Evolutionary conservation across 768 basidiomycete species (phyloP).

Genomic region (Boletus edulis): DNA sequence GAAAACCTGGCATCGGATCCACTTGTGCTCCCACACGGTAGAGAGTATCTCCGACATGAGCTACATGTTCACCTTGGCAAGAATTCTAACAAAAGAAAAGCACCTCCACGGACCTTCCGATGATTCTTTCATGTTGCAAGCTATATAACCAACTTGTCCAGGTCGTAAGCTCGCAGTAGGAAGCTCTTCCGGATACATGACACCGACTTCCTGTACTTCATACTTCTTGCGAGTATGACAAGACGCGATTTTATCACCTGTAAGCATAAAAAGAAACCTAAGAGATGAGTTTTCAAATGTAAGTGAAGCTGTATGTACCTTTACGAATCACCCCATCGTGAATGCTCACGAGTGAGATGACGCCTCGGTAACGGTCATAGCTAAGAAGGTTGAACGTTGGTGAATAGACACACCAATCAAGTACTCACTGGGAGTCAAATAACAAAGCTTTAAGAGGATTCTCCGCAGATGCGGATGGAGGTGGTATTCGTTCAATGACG

Average conservation of each 20-base stretch:
- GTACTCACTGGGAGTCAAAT: slow-evolving; percentile 85
- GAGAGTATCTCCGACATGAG: slow-evolving; percentile 93
- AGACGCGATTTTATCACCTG: slow-evolving; percentile 89
- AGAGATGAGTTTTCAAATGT: background rate
- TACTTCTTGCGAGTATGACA: slow-evolving; percentile 84
- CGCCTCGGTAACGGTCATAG: slow-evolving; percentile 94
- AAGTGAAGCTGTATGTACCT: slow-evolving; percentile 43
- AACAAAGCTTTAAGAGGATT: slow-evolving; percentile 78
- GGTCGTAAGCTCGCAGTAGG: slow-evolving; percentile 63
- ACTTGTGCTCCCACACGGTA: slow-evolving; percentile 71
- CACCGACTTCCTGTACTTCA: slow-evolving; percentile 83
- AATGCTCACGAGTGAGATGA: slow-evolving; percentile 86
- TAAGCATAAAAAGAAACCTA: background rate
- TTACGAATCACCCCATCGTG: slow-evolving; percentile 78
- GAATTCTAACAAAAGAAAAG: background rate
- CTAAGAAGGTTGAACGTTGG: slow-evolving; percentile 38
- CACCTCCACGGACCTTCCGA: slow-evolving; percentile 64
- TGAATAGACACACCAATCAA: background rate
- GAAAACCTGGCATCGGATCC: slow-evolving; percentile 86
- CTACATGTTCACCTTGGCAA: slow-evolving; percentile 38
- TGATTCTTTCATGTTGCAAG: slow-evolving; percentile 98
- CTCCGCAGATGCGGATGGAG: slow-evolving; percentile 56
- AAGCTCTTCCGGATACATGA: slow-evolving; percentile 89
- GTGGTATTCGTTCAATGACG: slow-evolving; percentile 81
- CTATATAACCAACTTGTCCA: slow-evolving; percentile 85